Evolutionary conservation across 140 eudicot species (phyloP).

Genomic region (Cichorium intybus): DNA sequence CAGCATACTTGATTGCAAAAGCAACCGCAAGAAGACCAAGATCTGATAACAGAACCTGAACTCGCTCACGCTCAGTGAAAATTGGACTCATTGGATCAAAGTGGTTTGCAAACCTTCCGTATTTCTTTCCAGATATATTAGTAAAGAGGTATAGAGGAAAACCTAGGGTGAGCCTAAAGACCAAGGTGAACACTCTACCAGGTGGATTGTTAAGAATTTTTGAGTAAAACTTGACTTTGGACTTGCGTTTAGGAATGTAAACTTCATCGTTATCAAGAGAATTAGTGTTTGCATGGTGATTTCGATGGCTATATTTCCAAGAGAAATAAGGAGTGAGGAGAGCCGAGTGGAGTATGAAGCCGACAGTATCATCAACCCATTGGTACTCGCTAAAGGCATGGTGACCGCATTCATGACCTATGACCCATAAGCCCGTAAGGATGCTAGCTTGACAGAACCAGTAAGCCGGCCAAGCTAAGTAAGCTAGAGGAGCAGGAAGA

Average conservation of each 20-base stretch:
- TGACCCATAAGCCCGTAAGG: constrained; percentile 38
- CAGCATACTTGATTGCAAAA: background rate
- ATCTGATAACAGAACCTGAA: constrained; percentile 24
- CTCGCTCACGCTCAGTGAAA: constrained; percentile 20
- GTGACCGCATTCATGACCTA: no score
- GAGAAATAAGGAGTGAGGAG: constrained; percentile 37
- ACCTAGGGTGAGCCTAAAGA: constrained; percentile 19
- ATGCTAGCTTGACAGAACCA: constrained; percentile 35
- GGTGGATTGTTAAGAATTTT: constrained; percentile 43
- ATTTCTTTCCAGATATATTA: constrained; percentile 32
- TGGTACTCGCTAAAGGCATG: no score
- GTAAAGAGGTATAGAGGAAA: constrained; percentile 37
- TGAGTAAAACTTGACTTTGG: no score
- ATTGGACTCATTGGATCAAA: constrained; percentile 8
- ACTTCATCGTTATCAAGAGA: no score
- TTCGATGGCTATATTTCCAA: constrained; percentile 41
- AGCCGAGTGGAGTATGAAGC: constrained; percentile 30
- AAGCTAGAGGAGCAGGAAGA: constrained; percentile 23
- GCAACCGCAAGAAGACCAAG: constrained; percentile 9
- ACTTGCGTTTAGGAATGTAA: no score
- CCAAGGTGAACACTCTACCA: constrained; percentile 32
- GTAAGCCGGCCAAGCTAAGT: constrained; percentile 39
- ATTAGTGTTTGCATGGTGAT: no score
- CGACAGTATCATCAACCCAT: no score
- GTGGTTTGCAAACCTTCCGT: constrained; percentile 33